These are phyloP conservation scores for Stephanocyclus meneghinianus DNA, from an alignment of 352 stramenopile species.

Conservation along the genomic window DNA sequence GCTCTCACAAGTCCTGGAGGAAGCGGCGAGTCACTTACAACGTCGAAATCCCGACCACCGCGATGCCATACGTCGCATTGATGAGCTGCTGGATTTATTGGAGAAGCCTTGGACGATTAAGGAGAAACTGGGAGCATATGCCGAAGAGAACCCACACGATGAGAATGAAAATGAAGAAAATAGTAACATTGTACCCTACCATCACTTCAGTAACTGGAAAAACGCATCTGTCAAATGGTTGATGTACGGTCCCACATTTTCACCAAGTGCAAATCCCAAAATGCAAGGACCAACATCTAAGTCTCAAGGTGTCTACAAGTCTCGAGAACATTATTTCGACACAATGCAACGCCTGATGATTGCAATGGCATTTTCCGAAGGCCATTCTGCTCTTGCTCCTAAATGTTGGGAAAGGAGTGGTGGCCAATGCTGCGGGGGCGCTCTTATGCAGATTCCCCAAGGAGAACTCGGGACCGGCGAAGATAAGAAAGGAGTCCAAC, in stretches of 20 bases:
- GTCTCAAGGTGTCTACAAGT: slow-evolving; percentile 82
- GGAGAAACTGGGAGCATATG: slow-evolving; percentile 19
- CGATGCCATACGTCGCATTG: slow-evolving; percentile 63
- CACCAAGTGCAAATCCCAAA: slow-evolving; percentile 80
- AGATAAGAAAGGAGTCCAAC: slow-evolving; percentile 18
- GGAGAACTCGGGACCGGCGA: slow-evolving; percentile 11
- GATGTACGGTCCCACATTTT: slow-evolving; percentile 81
- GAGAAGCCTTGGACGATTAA: slow-evolving; percentile 85
- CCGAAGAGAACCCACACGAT: neutral
- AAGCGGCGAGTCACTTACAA: slow-evolving; percentile 69
- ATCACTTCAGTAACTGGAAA: slow-evolving; percentile 71
- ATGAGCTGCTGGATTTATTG: slow-evolving; percentile 75
- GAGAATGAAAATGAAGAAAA: neutral
- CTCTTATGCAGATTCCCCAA: slow-evolving; percentile 77
- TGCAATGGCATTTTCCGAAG: slow-evolving; percentile 88
- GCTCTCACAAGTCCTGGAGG: slow-evolving; percentile 79
- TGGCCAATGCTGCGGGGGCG: slow-evolving; percentile 82
- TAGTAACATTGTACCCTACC: slow-evolving; percentile 14
- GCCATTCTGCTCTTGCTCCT: slow-evolving; percentile 85
- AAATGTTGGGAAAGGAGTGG: slow-evolving; percentile 77
- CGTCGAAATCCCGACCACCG: slow-evolving; percentile 74
- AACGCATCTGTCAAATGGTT: slow-evolving; percentile 83
- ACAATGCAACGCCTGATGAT: slow-evolving; percentile 85
- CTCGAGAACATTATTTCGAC: slow-evolving; percentile 84
- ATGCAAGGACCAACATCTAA: slow-evolving; percentile 79